Evolutionary conservation across 1,284 basidiomycete genomes (phyloP), one percentile per base, ranked within the genome.

Genomic region (Lentinus polychrous): DNA sequence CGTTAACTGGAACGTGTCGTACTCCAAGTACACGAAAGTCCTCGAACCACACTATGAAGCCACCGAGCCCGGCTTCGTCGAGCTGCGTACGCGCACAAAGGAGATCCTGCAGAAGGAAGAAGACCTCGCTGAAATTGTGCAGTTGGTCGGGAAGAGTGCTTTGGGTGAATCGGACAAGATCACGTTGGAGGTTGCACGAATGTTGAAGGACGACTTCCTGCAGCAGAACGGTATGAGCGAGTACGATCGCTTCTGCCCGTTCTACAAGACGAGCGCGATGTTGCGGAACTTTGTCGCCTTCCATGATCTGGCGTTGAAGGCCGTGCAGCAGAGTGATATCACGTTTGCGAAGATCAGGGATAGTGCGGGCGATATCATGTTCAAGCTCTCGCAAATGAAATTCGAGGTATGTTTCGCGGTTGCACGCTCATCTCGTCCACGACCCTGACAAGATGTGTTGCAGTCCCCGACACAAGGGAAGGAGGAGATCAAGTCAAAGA

Each of bases 171-270:
- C 79, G 62, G 96, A 99, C 74, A 99, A 99, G 80, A 94, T 98
- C 62, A 99, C 94, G 7, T 79, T 99, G 37, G 96, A 99, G 64
- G 92, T 99, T 27, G 95, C 95, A 12, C 81, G 90, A 48, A 93
- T 99, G 88, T 80, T 99, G 62, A 99, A 94, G 73, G 91, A 97
- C 60, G 96, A 99, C 70, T 99, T 96, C 75, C 72, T 99, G 64
- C 94, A 97, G 68, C 95, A 99, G 72, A 98, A 99, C 64, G 96
- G 96, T 63, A 97, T 98, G 79, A 93, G 90, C 66, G 91, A 94
- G 66, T 98, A 97, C 65, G 95, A 98, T 68, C 83, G 93, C 49
- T 98, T 80, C 74, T 99, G 96, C 63, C 96, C 96, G 20, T 98
- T 99, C 79, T 94, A 94, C 83, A 95, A 95, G 83, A 95, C 95